Percentiles rank a stretch among this genome's conserved stretches.
phyloP scores from a whole-genome alignment of 2,329 filamentous ascomycete species.

The Xylaria hypoxylon region DNA sequence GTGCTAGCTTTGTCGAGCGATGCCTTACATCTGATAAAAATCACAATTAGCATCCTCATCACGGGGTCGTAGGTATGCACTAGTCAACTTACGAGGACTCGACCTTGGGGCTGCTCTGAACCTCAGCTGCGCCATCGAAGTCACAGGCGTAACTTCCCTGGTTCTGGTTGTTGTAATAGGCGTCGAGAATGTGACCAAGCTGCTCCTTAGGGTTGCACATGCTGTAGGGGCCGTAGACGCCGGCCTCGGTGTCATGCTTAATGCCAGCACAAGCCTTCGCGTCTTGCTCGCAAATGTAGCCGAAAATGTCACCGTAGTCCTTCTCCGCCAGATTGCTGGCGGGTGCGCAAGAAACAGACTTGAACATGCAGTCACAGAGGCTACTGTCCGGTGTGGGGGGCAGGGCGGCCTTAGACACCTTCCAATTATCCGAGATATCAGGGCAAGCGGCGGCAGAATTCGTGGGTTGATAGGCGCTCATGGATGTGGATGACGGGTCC shows the following conservation, averaged over 20 bases:
- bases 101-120: conserved; percentile 43
- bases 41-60: conserved; percentile 15
- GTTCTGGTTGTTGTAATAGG: conserved; percentile 66
- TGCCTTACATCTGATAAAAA: conserved; percentile 58
- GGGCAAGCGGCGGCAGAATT: conserved; percentile 76
- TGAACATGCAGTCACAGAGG: conserved; percentile 79
- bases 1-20: conserved; percentile 59
- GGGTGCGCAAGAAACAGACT: conserved; percentile 72
- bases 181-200: conserved; percentile 69
- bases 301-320: conserved; percentile 62
- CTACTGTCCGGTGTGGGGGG: conserved; percentile 77
- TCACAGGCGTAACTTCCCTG: conserved; percentile 63
- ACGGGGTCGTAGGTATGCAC: background rate
- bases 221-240: conserved; percentile 71
- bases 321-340: conserved; percentile 63
- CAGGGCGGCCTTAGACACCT: conserved; percentile 66
- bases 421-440: conserved; percentile 66
- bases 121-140: conserved; percentile 67
- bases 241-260: conserved; percentile 64
- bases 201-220: conserved; percentile 72
- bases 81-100: conserved; percentile 43
- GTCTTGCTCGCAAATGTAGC: conserved; percentile 56
- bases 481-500: conserved; percentile 69
- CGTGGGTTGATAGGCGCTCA: conserved; percentile 69
- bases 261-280: conserved; percentile 67